Percentiles rank a stretch among this genome's conserved stretches.
phyloP scores from a whole-genome alignment of 495 filamentous ascomycete genomes.

The Talaromyces stipitatus region DNA sequence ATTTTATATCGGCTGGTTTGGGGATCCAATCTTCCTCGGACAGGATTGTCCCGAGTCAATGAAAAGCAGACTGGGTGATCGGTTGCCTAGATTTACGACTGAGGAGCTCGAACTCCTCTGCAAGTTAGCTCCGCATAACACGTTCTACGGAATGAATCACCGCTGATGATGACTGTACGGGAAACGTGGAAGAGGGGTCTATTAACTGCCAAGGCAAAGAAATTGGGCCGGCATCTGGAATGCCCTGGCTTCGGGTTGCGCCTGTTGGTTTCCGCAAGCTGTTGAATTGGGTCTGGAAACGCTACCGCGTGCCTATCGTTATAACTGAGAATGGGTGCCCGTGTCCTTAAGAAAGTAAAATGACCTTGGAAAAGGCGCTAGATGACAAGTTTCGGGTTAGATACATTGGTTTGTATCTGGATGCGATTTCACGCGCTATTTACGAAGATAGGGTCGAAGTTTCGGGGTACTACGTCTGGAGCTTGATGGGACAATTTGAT shows the following conservation, averaged over 20 bases:
- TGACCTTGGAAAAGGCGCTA: not conserved
- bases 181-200: not conserved
- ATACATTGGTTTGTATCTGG: not conserved
- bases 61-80: not conserved
- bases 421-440: not conserved
- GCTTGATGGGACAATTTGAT: too few species aligned
- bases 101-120: not conserved
- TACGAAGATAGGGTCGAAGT: not conserved
- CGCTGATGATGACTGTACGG: not conserved
- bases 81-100: not conserved
- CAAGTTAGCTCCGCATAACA: not conserved
- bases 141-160: constrained; percentile 5
- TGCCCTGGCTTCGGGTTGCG: constrained; percentile 1
- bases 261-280: not conserved
- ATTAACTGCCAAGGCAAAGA: not conserved
- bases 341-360: not conserved
- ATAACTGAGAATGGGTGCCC: constrained; percentile 5
- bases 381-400: not conserved
- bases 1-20: constrained; percentile 4
- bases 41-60: not conserved
- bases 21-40: not conserved
- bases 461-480: not conserved
- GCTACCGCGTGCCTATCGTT: not conserved
- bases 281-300: not conserved
- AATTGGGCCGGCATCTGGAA: not conserved